Evolutionary conservation across 306 rosid species (phyloP), one percentile per base, ranked within the genome.

Genomic region (Styphnolobium japonicum): DNA sequence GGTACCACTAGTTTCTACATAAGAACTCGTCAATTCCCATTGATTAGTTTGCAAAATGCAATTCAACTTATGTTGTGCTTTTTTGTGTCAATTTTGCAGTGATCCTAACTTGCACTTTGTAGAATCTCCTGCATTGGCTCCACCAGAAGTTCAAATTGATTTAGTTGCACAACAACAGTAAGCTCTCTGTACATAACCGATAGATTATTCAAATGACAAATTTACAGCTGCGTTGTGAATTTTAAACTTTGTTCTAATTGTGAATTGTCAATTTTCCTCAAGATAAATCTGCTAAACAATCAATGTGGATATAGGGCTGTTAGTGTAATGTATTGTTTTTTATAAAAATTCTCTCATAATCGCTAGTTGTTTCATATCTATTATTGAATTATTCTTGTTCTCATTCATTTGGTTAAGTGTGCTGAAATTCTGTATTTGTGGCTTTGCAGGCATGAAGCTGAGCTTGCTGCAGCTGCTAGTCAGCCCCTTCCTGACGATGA

Each of bases 401-500:
- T 25, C 7, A 15, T 10, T 11, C 18, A 6, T 10, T 18, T 63
- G 36, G 25, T 39, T 10, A 4, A 15, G 7, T 23, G 46, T 33
- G 39, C 27, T 19, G 45, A 31, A 10, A 27, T 46, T 11, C 3
- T 58, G 52, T 19, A n/a, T 31, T 43, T 42, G 43, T 49, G 62
- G 5, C 33, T 48, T 51, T 60, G 62, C 78, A 92, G 97, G 86
- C 94, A 92, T 3, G 97, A 92, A 64, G 89, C 88, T 6, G 97
- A 92, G 82, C 83, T 88, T 66, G 69, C 56, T 15, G 66, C 73
- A 43, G 95, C 93, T 69, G 90, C 91, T 22, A 84, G 62, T 56
- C 97, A 89, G 69, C 96, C 97, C 67, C 97, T 92, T 72, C 97
- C 93, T 0, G 93, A 92, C 22, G 97, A 92, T 2, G 95, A 90